Conservation (phyloP, 2,329 filamentous ascomycete genomes). For the Zymoseptoria brevis region DNA sequence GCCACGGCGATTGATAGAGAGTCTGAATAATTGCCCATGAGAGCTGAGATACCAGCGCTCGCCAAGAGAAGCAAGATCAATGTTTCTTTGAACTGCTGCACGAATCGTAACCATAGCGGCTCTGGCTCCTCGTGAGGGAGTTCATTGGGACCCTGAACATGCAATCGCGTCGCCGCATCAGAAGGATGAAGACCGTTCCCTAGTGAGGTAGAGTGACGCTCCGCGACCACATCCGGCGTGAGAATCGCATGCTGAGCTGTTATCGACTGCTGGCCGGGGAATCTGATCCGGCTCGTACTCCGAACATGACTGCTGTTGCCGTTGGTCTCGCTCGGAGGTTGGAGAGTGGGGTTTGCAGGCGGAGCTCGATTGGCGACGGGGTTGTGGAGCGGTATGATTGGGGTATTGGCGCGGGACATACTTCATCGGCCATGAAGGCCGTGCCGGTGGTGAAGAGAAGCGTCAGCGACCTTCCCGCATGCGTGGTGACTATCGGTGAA, state of each 20-base stretch:
- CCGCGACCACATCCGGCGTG: slow-evolving; percentile 68
- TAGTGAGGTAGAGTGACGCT: slow-evolving; percentile 73
- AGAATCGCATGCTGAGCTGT: slow-evolving; percentile 54
- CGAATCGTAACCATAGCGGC: slow-evolving; percentile 86
- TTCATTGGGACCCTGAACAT: slow-evolving; percentile 83
- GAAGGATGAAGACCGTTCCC: slow-evolving; percentile 69
- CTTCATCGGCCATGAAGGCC: slow-evolving; percentile 42
- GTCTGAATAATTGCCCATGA: slow-evolving; percentile 91
- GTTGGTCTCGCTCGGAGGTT: slow-evolving; percentile 1
- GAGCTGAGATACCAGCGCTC: slow-evolving; percentile 77
- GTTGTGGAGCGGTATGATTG: slow-evolving; percentile 48
- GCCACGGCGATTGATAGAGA: slow-evolving; percentile 91
- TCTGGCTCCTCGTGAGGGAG: slow-evolving; percentile 90
- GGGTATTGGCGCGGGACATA: slow-evolving; percentile 56
- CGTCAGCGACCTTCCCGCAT: neutral
- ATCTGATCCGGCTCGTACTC: slow-evolving; percentile 25
- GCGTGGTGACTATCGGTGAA: neutral
- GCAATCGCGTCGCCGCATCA: slow-evolving; percentile 71
- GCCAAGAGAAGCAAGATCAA: slow-evolving; percentile 85
- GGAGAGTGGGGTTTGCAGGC: slow-evolving; percentile 4
- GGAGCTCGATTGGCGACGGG: slow-evolving; percentile 32
- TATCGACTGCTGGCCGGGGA: slow-evolving; percentile 34
- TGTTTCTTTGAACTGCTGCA: slow-evolving; percentile 95
- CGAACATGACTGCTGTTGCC: slow-evolving; percentile 15
- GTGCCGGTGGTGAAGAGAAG: neutral